Evolutionary conservation across 1,139 yeast genomes (phyloP), one percentile per base, ranked within the genome.

Genomic region (Suhomyces terraborum): DNA sequence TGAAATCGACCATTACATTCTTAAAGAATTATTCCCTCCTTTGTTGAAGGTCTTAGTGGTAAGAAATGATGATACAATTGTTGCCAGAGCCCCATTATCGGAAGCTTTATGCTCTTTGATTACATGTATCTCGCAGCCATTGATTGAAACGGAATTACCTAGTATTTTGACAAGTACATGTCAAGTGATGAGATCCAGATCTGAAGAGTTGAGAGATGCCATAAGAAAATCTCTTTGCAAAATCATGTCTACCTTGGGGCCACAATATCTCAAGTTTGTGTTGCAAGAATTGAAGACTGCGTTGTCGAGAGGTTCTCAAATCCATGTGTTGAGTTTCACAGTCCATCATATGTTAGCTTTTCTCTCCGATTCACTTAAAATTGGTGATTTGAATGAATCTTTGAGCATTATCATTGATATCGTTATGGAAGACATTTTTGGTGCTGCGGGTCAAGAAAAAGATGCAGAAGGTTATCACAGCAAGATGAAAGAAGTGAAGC

Each of bases 401-500:
- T 77, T 83, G 6, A 67, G 66, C 3, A 53, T 85, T 38, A 66
- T 91, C 13, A 82, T 84, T 48, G 82, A 79, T 20, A 72, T 89
- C 25, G 75, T 91, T 25, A 91, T 93, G 96, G 96, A 89, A 57
- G 97, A 93, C 56, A 78, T 82, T 3, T 91, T 93, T 63, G 99
- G 98, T 13, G 79, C 85, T 5, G 88, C 96, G 7, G 96, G 97
- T 27, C 84, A 84, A 56, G 98, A 93, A 58, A 93, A 94, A 59
- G 98, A 93, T 52, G 91, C 94, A 12, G 97, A 89, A 48, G 96
- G 91, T 20, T 93, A 93, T 56, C 80, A 79, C 39, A 83, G 88
- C 37, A 83, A 83, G 48, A 87, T 89, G 83, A 88, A 86, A 54
- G 98, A 93, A 68, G 94, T 93, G 30, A 89, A 88, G 56, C 84